Base-by-base conservation (phyloP, 768 basidiomycete species). In the Boletus eberwhitei region DNA sequence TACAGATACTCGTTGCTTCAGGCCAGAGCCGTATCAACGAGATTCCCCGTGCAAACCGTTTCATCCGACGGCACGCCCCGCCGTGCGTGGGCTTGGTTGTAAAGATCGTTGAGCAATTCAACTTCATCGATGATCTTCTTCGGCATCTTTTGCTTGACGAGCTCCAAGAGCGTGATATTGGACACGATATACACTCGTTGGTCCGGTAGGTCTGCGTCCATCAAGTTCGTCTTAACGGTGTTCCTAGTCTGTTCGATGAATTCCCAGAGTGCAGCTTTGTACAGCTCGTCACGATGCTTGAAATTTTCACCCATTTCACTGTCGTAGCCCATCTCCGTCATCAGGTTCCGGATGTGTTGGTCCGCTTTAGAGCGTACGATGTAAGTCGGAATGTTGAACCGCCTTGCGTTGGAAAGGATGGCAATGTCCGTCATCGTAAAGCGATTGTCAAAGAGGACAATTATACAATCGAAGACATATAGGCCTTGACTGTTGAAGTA, bases 101-200 rank as follows among this genome's bases (percentile, higher is more conserved):
- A 42, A 16, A 59, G 45, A 38, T 62, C 61, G 13, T 29, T 43
- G 51, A 62, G 52, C 11, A 63, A 42, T 2, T 63, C 61, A 11
- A 57, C 29, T 36, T 63, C 62, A 32, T 63, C 58, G 12, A 37
- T 59, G 2, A 21, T 50, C 46, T 52, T 56, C 45, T 41, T 36
- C 38, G 55, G 49, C 3, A 21, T 45, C 13, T 49, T 34, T 1
- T 47, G 42, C 43, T 41, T 52, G 14, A 63, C 47, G 5, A 63
- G 48, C 12, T 55, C 52, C 16, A 49, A 31, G n/a, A 66, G 41
- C 0, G 58, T 42, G 11, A 32, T 53, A 36, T 57, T 61, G 32
- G 58, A 57, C 8, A 66, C 65, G 12, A 66, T 55, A 36, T 66
- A 66, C 3, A 59, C 65, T 39, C 55, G 65, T 36, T 61, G 52